phyloP scores from a whole-genome alignment of 257 asterid species.

The Agastache rugosa region DNA sequence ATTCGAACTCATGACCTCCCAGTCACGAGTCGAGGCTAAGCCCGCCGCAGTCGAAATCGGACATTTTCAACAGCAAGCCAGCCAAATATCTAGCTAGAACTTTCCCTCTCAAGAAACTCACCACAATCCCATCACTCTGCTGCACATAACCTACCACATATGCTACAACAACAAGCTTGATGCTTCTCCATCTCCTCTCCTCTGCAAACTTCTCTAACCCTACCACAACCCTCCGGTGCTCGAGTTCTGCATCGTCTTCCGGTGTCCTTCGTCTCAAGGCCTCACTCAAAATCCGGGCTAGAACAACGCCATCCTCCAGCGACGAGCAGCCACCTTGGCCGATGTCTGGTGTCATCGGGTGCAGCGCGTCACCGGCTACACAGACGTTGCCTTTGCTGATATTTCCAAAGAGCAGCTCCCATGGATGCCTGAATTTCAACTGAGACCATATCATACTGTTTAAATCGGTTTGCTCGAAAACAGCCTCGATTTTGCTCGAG shows the following conservation, averaged over 20 bases:
- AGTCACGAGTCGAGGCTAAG: slow-evolving; percentile 13
- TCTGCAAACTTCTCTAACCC: slow-evolving; percentile 44
- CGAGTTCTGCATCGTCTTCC: slow-evolving; percentile 4
- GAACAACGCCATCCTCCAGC: slow-evolving; percentile 42
- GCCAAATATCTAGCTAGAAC: slow-evolving; percentile 37
- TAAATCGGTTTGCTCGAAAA: slow-evolving; percentile 40
- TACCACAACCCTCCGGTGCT: slow-evolving; percentile 32
- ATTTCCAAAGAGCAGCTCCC: slow-evolving; percentile 46
- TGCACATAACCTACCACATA: slow-evolving; percentile 47
- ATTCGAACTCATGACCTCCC: background rate
- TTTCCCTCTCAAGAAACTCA: slow-evolving; percentile 46
- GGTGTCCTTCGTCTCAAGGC: slow-evolving; percentile 36
- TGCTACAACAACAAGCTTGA: slow-evolving; percentile 43
- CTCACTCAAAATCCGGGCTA: slow-evolving; percentile 42
- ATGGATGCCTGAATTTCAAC: slow-evolving; percentile 41
- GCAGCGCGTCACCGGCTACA: slow-evolving; percentile 51
- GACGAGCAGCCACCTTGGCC: slow-evolving; percentile 59
- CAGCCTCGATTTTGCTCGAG: slow-evolving; percentile 25
- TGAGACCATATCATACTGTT: slow-evolving; percentile 40
- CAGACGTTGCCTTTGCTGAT: slow-evolving; percentile 42
- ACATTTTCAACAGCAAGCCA: slow-evolving; percentile 36
- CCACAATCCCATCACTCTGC: slow-evolving; percentile 42
- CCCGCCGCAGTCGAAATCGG: slow-evolving; percentile 44
- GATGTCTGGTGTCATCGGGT: slow-evolving; percentile 55
- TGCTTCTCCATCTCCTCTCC: slow-evolving; percentile 56